Base-by-base conservation (phyloP, 192 early-diverging fungal genomes). In the Coemansia guatemalensis region DNA sequence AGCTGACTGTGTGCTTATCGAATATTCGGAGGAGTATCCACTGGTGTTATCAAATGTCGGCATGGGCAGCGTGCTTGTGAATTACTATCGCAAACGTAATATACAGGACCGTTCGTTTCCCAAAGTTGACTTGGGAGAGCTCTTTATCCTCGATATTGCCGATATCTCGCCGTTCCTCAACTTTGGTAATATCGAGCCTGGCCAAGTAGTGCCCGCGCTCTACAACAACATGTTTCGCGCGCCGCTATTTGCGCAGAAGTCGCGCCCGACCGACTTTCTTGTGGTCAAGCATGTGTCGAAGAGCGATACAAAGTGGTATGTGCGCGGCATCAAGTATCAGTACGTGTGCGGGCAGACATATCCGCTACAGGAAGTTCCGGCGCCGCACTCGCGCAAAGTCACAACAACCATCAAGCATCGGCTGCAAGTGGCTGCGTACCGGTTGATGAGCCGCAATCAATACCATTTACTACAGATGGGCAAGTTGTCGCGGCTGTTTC, bases 11-110 rank as follows among this genome's bases (percentile, higher is more conserved):
- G 84, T 93, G 0, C 68, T 99, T 44, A 65, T 97, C 17, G 97
- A 99, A 68, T 98, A 97, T 65, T 92, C 92, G 0, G 96, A 99
- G 68, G 97, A 99, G 76, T 91, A 96, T 70, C 97, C 97, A 14
- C 88, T 92, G 1, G 89, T 97, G 24, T 63, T 99, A 59, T 89
- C 90, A 23, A 97, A 97, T 65, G 83, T 88, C 7, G 97, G 97
- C 23, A 99, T 99, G 97, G 95, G 90, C 52, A 93, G 89, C 58
- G 82, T 97, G 56, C 78, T 98, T 39, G 88, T 93, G 67, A 97
- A 97, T 67, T 99, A 97, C 78, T 99, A 97, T 59, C 87, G 97
- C 26, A 97, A 97, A 79, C 85, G 81, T 17, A 86, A 92, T 14
- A 85, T 88, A 22, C 88, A 90, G 59, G 97, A 99, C 71, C 82